Evolutionary conservation across 768 basidiomycete species (phyloP).

Genomic region (Suillus discolor): DNA sequence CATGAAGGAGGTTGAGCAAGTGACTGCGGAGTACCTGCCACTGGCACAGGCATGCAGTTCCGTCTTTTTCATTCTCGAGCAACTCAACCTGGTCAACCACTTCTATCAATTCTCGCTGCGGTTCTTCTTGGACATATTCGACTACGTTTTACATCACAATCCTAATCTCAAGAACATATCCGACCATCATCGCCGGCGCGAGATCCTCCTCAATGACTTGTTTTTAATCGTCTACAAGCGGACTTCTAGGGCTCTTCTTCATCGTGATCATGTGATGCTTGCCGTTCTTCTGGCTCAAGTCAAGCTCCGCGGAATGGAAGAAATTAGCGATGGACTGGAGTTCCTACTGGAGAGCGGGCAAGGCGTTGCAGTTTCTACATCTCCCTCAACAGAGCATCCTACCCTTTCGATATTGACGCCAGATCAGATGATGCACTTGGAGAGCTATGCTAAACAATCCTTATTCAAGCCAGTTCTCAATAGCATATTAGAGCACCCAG

Average conservation of each 20-base stretch:
- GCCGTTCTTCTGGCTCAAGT: slow-evolving; percentile 90
- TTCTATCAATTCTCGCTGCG: slow-evolving; percentile 98
- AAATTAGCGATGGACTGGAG: slow-evolving; percentile 83
- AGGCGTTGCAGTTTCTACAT: slow-evolving; percentile 41
- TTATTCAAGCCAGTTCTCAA: slow-evolving; percentile 77
- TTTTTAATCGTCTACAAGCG: slow-evolving; percentile 88
- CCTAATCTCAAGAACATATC: slow-evolving; percentile 82
- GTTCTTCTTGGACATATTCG: slow-evolving; percentile 99
- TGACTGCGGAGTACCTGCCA: slow-evolving; percentile 92
- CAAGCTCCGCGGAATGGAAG: slow-evolving; percentile 78
- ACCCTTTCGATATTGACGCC: slow-evolving; percentile 54
- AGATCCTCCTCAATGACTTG: slow-evolving; percentile 83
- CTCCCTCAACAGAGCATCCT: slow-evolving; percentile 37
- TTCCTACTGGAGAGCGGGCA: slow-evolving; percentile 91
- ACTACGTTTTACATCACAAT: slow-evolving; percentile 90
- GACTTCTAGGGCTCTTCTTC: slow-evolving; percentile 87
- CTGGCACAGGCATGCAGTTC: slow-evolving; percentile 95
- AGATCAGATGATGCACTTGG: slow-evolving; percentile 71
- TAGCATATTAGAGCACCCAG: slow-evolving; percentile 61
- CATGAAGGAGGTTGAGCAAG: slow-evolving; percentile 95
- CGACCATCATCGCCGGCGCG: slow-evolving; percentile 72
- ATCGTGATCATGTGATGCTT: slow-evolving; percentile 89
- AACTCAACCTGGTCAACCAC: slow-evolving; percentile 91
- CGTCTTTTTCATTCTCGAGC: slow-evolving; percentile 96
- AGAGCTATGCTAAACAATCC: slow-evolving; percentile 68